Percentiles rank a stretch among this genome's conserved stretches.
These are phyloP conservation scores for Paraconiothyrium sp. DNA, from an alignment of 2,329 filamentous ascomycete species.

Conservation along the genomic window DNA sequence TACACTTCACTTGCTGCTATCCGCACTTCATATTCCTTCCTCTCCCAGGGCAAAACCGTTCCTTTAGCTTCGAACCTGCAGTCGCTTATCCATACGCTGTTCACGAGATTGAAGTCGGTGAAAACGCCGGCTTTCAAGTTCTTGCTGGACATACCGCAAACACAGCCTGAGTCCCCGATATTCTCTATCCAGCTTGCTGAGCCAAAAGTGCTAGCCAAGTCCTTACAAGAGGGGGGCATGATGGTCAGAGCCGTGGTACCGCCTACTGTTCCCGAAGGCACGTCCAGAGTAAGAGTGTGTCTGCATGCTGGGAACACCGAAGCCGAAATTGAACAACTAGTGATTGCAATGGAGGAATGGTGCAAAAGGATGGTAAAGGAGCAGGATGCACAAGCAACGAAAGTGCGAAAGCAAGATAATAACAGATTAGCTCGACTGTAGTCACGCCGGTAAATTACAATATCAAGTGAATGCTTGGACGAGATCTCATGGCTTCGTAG, in stretches of 20 bases:
- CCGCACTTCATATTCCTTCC: slow-evolving; percentile 42
- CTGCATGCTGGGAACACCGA: slow-evolving; percentile 55
- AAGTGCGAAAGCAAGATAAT: not conserved
- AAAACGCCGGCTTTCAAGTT: slow-evolving; percentile 20
- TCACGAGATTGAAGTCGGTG: slow-evolving; percentile 27
- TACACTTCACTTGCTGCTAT: slow-evolving; percentile 55
- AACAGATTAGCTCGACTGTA: slow-evolving; percentile 3
- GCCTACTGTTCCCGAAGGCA: slow-evolving; percentile 54
- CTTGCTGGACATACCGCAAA: slow-evolving; percentile 33
- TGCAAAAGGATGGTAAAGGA: slow-evolving; percentile 19
- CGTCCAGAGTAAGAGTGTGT: slow-evolving; percentile 52
- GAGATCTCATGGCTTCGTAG: not conserved
- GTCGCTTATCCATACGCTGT: slow-evolving; percentile 33
- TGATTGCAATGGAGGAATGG: slow-evolving; percentile 44
- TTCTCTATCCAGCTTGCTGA: slow-evolving; percentile 43
- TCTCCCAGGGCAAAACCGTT: slow-evolving; percentile 32
- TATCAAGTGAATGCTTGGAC: not conserved
- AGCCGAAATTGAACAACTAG: slow-evolving; percentile 46
- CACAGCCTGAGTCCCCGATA: slow-evolving; percentile 43
- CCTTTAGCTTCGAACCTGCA: slow-evolving; percentile 37
- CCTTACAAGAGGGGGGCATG: slow-evolving; percentile 40
- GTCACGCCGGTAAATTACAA: not conserved
- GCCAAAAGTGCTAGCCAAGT: slow-evolving; percentile 39
- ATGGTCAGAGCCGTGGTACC: slow-evolving; percentile 51
- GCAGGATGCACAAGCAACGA: slow-evolving; percentile 5